Percentiles rank a stretch among this genome's conserved stretches.
phyloP scores from a whole-genome alignment of 2,329 filamentous ascomycete species.

The Colletotrichum sp. region DNA sequence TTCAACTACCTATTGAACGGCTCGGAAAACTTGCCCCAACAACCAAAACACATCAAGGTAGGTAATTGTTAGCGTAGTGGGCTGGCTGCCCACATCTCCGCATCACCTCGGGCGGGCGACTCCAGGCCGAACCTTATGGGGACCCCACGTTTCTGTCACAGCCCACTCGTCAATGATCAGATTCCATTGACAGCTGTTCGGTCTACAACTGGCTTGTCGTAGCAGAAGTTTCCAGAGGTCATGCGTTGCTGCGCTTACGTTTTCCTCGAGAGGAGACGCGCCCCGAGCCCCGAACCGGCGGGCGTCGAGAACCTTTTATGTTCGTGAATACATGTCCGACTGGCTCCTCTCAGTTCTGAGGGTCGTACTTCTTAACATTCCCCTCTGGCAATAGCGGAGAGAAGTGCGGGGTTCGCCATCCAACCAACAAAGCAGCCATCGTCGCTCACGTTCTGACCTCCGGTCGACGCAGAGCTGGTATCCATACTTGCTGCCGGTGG shows the following conservation, averaged over 20 bases:
- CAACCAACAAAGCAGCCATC: not conserved
- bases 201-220: not conserved
- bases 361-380: not conserved
- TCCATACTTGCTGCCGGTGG: not conserved
- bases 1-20: not conserved
- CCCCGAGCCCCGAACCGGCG: not conserved
- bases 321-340: not conserved
- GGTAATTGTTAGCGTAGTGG: not conserved
- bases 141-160: conserved; percentile 9
- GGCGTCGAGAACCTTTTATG: not conserved
- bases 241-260: not conserved
- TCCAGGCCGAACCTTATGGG: not conserved
- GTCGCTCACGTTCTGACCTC: not conserved
- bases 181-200: not conserved
- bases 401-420: not conserved
- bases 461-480: not conserved
- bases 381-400: not conserved
- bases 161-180: not conserved
- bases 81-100: not conserved
- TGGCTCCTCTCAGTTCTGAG: not conserved
- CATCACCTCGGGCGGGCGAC: not conserved
- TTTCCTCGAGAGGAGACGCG: not conserved
- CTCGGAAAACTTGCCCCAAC: not conserved
- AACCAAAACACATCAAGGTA: not conserved
- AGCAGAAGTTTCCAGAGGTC: not conserved